Base-by-base conservation (phyloP, 331 rosid genomes). In the Acacia pycnantha region DNA sequence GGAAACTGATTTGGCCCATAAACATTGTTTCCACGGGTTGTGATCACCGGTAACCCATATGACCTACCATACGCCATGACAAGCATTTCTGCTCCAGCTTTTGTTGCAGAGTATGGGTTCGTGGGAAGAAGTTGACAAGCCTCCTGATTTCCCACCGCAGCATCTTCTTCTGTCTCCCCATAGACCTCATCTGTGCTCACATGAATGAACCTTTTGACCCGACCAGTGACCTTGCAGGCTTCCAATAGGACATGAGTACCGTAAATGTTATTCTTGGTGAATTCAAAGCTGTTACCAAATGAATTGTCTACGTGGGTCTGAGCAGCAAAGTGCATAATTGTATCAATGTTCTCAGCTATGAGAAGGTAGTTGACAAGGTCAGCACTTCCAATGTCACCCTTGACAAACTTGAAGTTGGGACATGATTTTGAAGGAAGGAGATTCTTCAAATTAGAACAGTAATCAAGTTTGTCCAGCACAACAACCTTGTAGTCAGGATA, bases 221-320 rank as follows among this genome's bases (percentile, higher is more conserved):
- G 97, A 62, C 97, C 97, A 73, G 97, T 92, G 58, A 92, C 97
- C 84, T 92, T 92, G 87, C 97, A 92, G 31, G 97, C 97, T 87
- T 92, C 97, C 54, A 92, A 67, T 5, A 92, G 84, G 68, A 92
- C 97, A 80, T 91, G 97, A 77, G 97, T 92, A 3, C 97, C 97
- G 16, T 92, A 92, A 27, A 92, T 91, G 82, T 92, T 92, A 85
- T 92, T 92, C 92, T 89, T 92, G 76, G 97, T 92, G 84, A 92
- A 91, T 92, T 92, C 97, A 73, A 91, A 87, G 84, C 97, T 92
- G 61, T 92, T 92, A 62, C 97, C 95, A 65, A 92, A 92, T 2
- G 97, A 92, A 79, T 92, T 92, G 83, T 92, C 97, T 4, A 92
- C 97, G 37, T 92, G 97, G 50, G 97, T 92, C 86, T 92, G 97